Evolutionary conservation across 106 monocot species (phyloP), one percentile per base, ranked within the genome.

Genomic region (Dioscorea alata): DNA sequence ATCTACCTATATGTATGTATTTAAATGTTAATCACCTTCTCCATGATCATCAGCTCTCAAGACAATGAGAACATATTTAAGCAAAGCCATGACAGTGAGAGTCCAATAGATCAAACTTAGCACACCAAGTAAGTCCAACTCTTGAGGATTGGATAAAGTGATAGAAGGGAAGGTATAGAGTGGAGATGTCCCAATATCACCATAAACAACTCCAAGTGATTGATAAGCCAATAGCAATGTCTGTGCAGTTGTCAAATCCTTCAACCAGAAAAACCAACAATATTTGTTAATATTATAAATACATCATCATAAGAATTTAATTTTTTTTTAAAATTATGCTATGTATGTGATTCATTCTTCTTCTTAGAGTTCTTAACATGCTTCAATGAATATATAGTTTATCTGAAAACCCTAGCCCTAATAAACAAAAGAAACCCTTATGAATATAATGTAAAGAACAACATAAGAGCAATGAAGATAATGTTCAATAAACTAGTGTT

Each of bases 11-110:
- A 61, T 23, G 9, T 14, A 61, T 15, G 28, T 14, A 34, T 34
- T 0, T 32, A 64, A 4, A 24, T 17, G 12, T 19, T 35, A 2
- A 3, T 60, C 78, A 87, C 87, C 83, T 87, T 87, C 87, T 57
- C 87, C 87, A 61, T 87, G 83, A 78, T 87, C 87, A 57, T 87
- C 83, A 0, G 87, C 87, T 21, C 66, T 74, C 71, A 87, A 33
- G 50, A 81, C 87, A 16, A 83, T 75, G 74, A 77, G 57, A 6
- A 87, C 83, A 60, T 87, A 87, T 25, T 87, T 87, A 31, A 87
- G 33, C 20, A 83, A 63, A 48, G 63, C 78, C 32, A 83, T 83
- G 15, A 59, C 9, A 1, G 87, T 87, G 22, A 87, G 31, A 12
- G 87, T 87, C 87, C 87, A 87, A 16, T 83, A 74, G 57, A 87